Conservation (phyloP, 176 grass and related monocot genomes). For the Aegilops umbellulata region DNA sequence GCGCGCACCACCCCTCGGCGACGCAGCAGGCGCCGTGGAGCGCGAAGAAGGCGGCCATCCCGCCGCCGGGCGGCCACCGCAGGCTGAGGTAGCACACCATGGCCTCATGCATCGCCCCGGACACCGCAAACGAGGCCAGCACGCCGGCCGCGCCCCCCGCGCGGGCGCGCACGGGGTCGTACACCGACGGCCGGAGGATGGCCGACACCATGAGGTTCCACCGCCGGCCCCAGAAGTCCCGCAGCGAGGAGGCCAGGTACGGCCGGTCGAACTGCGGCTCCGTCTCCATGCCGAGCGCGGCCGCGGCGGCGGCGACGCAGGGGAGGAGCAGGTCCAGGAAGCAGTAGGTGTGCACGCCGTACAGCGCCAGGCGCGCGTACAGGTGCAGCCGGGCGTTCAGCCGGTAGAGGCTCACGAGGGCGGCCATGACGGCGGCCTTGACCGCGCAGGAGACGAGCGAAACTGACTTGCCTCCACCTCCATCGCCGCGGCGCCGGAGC, state of each 20-base stretch:
- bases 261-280: constrained; percentile 52
- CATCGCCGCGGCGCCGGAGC: background rate
- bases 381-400: constrained; percentile 3
- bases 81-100: constrained; percentile 37
- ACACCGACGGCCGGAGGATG: constrained; percentile 35
- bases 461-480: too few species aligned
- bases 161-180: constrained; percentile 13
- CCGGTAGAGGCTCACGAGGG: background rate
- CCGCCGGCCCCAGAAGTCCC: constrained; percentile 57
- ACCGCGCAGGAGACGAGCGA: background rate
- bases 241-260: constrained; percentile 39
- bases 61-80: background rate
- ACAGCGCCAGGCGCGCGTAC: constrained; percentile 22
- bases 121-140: constrained; percentile 43
- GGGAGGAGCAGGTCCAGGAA: constrained; percentile 36
- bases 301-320: background rate
- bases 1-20: constrained; percentile 24
- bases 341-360: constrained; percentile 37
- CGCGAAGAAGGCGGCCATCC: constrained; percentile 37
- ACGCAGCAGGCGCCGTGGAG: constrained; percentile 43
- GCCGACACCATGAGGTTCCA: constrained; percentile 57
- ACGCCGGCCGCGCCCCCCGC: background rate
- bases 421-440: background rate
- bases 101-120: constrained; percentile 69
- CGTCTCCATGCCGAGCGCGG: constrained; percentile 34